A percentile compares a stretch with the other conserved stretches of the same genome.
These are phyloP conservation scores for Cenchrus purpureus DNA, from an alignment of 176 grass and related monocot species.

Conservation along the genomic window DNA sequence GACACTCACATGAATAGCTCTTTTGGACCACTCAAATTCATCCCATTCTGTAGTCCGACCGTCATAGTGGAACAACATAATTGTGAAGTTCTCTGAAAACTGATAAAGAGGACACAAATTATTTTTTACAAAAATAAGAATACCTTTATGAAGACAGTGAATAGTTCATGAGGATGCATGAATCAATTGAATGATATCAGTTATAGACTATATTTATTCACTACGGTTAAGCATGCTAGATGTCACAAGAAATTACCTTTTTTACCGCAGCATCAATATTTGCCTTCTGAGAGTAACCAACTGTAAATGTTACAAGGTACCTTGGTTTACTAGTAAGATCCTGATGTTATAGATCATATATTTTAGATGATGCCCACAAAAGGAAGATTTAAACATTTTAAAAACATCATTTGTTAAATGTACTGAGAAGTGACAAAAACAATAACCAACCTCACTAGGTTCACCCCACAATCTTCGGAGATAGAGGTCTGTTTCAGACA, in stretches of 20 bases:
- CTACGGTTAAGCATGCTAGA: conserved; percentile 10
- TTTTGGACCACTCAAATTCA: conserved; percentile 95
- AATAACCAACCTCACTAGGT: conserved; percentile 79
- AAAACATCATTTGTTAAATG: neutral
- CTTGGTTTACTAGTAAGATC: conserved; percentile 66
- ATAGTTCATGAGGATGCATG: conserved; percentile 22
- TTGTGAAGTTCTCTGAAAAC: conserved; percentile 93
- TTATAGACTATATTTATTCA: neutral
- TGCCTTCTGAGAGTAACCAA: conserved; percentile 69
- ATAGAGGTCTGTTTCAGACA: conserved; percentile 84
- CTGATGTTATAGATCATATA: conserved; percentile 45
- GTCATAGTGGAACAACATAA: conserved; percentile 94
- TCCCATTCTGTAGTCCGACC: conserved; percentile 86
- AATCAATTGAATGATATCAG: conserved; percentile 12
- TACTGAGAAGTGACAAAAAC: neutral
- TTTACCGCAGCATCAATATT: conserved; percentile 83
- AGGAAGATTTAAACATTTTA: neutral
- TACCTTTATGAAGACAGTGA: neutral
- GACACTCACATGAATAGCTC: conserved; percentile 83
- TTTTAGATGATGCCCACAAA: conserved; percentile 7
- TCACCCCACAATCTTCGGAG: conserved; percentile 83
- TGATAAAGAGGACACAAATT: conserved; percentile 35
- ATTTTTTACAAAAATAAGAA: neutral
- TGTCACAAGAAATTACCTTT: conserved; percentile 56
- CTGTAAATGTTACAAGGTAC: conserved; percentile 87